Conservation (phyloP, 306 rosid species). For the Mimosa bimucronata region DNA sequence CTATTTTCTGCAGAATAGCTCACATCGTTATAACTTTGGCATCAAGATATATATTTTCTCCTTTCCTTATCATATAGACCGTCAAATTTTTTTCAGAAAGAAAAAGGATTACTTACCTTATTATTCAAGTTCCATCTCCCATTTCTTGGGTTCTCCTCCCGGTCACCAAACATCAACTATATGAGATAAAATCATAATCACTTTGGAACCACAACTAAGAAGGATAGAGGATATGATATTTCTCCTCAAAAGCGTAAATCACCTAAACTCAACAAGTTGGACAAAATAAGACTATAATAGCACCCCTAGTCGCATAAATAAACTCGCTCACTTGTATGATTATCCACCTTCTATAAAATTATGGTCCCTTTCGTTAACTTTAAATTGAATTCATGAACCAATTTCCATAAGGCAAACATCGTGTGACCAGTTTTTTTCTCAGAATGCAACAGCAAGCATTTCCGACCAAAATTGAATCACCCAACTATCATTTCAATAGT, state of each 20-base stretch:
- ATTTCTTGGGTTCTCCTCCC: constrained; percentile 82
- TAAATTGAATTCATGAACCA: background rate
- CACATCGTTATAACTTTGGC: background rate
- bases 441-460: background rate
- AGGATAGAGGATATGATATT: background rate
- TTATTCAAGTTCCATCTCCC: constrained; percentile 94
- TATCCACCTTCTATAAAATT: background rate
- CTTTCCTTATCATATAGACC: background rate
- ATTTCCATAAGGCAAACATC: background rate
- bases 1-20: constrained; percentile 60
- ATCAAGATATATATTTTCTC: background rate
- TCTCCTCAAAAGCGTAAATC: background rate
- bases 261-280: background rate
- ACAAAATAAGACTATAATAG: background rate
- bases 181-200: constrained; percentile 8
- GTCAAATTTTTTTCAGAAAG: background rate
- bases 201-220: background rate
- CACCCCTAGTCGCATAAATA: background rate
- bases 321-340: background rate
- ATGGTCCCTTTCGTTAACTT: background rate
- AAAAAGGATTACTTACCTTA: constrained; percentile 54
- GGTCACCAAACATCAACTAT: constrained; percentile 83
- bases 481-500: background rate
- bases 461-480: background rate
- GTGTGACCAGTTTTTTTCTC: background rate